These are phyloP conservation scores for Cladophialophora yegresii DNA, from an alignment of 2,329 filamentous ascomycete species.

Conservation along the genomic window DNA sequence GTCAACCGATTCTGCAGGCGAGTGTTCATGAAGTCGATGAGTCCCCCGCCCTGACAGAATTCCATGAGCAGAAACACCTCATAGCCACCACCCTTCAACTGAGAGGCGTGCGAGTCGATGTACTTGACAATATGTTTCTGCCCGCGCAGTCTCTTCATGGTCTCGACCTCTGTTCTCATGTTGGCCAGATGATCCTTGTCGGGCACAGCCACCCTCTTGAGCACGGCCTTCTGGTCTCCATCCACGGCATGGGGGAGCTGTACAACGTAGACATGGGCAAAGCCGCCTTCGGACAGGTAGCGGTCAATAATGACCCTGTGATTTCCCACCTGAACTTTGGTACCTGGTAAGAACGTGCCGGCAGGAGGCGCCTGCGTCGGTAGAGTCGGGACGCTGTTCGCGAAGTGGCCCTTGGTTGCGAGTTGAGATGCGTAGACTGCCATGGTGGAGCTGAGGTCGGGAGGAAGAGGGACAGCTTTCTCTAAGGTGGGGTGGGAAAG, in stretches of 20 bases:
- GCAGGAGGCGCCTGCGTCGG: conserved; percentile 51
- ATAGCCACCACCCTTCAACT: conserved; percentile 88
- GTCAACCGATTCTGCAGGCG: conserved; percentile 92
- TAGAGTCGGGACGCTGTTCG: conserved; percentile 38
- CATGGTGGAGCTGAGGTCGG: conserved; percentile 29
- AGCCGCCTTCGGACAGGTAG: conserved; percentile 96
- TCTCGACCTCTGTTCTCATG: conserved; percentile 98
- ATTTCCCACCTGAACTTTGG: conserved; percentile 92
- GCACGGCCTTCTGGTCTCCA: conserved; percentile 76
- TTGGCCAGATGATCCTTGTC: conserved; percentile 92
- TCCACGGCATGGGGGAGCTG: conserved; percentile 75
- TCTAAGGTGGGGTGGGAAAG: conserved; percentile 11
- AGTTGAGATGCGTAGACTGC: conserved; percentile 36
- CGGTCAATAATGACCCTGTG: conserved; percentile 94
- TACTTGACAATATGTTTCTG: conserved; percentile 96
- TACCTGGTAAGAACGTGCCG: conserved; percentile 88
- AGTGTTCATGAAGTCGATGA: conserved; percentile 99
- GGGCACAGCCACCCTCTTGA: conserved; percentile 94
- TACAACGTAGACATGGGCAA: conserved; percentile 97
- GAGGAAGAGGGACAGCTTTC: conserved; percentile 10
- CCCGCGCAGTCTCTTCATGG: conserved; percentile 98
- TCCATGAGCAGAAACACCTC: conserved; percentile 99
- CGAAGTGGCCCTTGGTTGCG: conserved; percentile 30
- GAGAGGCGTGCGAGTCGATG: conserved; percentile 96
- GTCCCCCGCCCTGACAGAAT: conserved; percentile 86